These are phyloP conservation scores for Pichia cephalocereana DNA, from an alignment of 805 yeast species.

Conservation along the genomic window DNA sequence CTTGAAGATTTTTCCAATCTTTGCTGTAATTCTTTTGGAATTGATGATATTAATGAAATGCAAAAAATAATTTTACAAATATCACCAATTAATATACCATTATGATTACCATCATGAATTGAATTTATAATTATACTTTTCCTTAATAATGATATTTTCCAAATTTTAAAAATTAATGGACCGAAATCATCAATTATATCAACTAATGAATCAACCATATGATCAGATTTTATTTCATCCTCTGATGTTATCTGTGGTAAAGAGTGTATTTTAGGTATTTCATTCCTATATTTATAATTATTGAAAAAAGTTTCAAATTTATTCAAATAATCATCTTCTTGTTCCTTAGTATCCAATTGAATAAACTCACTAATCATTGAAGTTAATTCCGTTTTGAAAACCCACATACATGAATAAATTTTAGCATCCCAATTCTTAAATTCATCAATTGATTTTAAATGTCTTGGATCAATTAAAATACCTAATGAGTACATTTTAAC, in stretches of 20 bases:
- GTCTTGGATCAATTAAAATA: conserved; percentile 39
- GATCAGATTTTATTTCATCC: conserved; percentile 21
- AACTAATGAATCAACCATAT: conserved; percentile 40
- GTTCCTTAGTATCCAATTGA: conserved; percentile 12
- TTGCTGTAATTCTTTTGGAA: conserved; percentile 45
- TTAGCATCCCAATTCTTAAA: conserved; percentile 31
- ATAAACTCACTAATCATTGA: conserved; percentile 23
- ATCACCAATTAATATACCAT: conserved; percentile 21
- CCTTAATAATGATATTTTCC: conserved; percentile 54
- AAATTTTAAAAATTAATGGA: conserved; percentile 54
- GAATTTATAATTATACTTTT: conserved; percentile 41
- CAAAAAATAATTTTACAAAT: conserved; percentile 47
- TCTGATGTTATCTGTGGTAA: background rate
- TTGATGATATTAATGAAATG: conserved; percentile 48
- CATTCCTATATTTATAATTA: background rate
- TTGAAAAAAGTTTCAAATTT: conserved; percentile 1
- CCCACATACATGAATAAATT: conserved; percentile 35
- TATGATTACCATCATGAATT: conserved; percentile 14
- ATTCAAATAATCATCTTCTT: conserved; percentile 9
- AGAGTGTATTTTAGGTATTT: no score
- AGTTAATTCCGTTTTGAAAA: conserved; percentile 30
- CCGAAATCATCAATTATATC: conserved; percentile 44
- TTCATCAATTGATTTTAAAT: conserved; percentile 8
- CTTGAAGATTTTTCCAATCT: conserved; percentile 22
- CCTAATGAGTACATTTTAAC: conserved; percentile 62